Evolutionary conservation across 2,329 filamentous ascomycete genomes (phyloP).

Genomic region (Ophiostoma triangulosporum): DNA sequence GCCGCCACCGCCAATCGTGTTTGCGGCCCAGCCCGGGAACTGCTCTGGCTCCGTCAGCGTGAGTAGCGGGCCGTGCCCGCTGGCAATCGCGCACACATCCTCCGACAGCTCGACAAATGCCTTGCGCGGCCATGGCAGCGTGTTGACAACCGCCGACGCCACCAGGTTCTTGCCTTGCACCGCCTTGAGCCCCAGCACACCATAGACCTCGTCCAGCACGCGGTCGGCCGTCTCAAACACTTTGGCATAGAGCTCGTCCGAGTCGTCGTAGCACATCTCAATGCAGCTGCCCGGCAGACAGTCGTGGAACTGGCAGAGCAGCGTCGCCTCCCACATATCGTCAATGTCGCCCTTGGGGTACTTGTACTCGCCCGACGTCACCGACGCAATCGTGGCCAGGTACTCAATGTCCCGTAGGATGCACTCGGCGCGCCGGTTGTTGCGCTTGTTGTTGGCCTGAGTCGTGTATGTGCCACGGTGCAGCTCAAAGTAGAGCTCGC

Average conservation of each 20-base stretch:
- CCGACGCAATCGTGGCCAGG: constrained; percentile 70
- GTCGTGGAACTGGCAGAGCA: constrained; percentile 95
- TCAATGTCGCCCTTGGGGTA: constrained; percentile 94
- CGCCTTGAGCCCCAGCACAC: constrained; percentile 49
- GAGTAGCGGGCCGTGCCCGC: constrained; percentile 40
- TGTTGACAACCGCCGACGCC: constrained; percentile 44
- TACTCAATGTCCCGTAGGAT: constrained; percentile 80
- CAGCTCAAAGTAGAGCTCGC: constrained; percentile 94
- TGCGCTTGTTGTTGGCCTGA: constrained; percentile 91
- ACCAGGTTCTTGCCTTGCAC: constrained; percentile 31
- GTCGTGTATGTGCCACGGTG: constrained; percentile 96
- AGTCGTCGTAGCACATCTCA: constrained; percentile 97
- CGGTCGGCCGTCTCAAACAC: constrained; percentile 66
- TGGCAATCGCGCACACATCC: constrained; percentile 38
- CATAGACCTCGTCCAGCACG: constrained; percentile 55
- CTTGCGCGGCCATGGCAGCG: constrained; percentile 70
- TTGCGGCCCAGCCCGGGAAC: neutral
- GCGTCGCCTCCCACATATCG: constrained; percentile 82
- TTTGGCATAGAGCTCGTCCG: constrained; percentile 71
- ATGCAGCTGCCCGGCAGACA: constrained; percentile 91
- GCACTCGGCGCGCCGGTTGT: constrained; percentile 78
- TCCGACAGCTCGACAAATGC: constrained; percentile 56
- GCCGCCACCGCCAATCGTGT: neutral
- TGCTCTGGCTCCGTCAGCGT: constrained; percentile 20
- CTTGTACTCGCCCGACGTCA: constrained; percentile 57